Percentiles rank a stretch among this genome's conserved stretches.
Conservation (phyloP, 1,284 basidiomycete genomes). For the Xerocomus minutiporus region DNA sequence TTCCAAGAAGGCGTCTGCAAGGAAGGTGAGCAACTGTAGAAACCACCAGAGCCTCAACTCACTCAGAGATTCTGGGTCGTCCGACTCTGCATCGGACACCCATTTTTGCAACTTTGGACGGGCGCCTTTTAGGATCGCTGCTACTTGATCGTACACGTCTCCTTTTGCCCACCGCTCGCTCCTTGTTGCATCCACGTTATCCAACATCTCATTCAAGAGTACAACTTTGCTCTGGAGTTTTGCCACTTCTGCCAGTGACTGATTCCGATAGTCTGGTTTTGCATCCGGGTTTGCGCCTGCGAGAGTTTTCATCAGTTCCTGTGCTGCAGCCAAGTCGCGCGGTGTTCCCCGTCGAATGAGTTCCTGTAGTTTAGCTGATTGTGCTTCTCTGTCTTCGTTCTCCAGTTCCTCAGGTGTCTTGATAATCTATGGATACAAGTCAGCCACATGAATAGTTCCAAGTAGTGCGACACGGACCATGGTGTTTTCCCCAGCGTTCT, state of each 20-base stretch:
- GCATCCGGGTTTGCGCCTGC: conserved; percentile 94
- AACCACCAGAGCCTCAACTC: conserved; percentile 20
- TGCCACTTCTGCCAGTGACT: conserved; percentile 87
- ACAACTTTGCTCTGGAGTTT: conserved; percentile 95
- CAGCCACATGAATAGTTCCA: conserved; percentile 2
- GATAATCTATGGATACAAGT: conserved; percentile 55
- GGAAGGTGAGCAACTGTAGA: conserved; percentile 3
- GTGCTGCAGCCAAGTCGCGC: conserved; percentile 90
- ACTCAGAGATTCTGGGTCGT: conserved; percentile 87
- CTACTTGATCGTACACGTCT: conserved; percentile 97
- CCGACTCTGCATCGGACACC: conserved; percentile 87
- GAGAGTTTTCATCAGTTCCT: conserved; percentile 96
- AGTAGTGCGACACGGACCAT: conserved; percentile 39
- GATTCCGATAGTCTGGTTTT: conserved; percentile 88
- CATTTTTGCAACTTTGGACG: conserved; percentile 96
- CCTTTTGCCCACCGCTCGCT: conserved; percentile 80
- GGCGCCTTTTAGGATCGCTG: conserved; percentile 75
- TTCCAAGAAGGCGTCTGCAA: conserved; percentile 82
- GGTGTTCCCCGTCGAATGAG: conserved; percentile 95
- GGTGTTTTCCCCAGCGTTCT: conserved; percentile 42
- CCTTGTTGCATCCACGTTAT: conserved; percentile 74
- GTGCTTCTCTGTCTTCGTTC: conserved; percentile 91
- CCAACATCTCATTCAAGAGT: conserved; percentile 92
- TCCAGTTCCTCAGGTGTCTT: conserved; percentile 97
- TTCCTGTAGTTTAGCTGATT: conserved; percentile 97